phyloP scores from a whole-genome alignment of 768 basidiomycete species.

The Terana coerulea region DNA sequence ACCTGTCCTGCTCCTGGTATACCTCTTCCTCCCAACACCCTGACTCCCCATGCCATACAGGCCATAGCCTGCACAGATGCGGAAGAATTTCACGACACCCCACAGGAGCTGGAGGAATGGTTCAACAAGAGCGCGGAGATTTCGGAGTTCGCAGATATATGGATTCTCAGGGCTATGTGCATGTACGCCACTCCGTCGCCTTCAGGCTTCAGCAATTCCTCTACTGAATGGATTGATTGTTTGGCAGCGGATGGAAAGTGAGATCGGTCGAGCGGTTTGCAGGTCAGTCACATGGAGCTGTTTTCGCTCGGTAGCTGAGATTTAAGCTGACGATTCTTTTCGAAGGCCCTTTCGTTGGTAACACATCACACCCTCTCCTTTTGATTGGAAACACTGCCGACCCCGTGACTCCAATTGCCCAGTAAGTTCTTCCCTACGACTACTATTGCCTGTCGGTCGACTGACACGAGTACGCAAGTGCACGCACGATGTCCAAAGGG shows the following conservation, averaged over 20 bases:
- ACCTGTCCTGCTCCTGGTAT: background rate
- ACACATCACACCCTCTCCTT: constrained; percentile 25
- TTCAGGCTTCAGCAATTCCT: too few species aligned
- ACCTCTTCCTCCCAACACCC: background rate
- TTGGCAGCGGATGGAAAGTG: constrained; percentile 15
- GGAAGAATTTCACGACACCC: constrained; percentile 6
- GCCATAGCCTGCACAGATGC: constrained; percentile 14
- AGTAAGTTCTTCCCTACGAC: constrained; percentile 2
- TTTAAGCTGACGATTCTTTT: background rate
- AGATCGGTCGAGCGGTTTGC: constrained; percentile 11
- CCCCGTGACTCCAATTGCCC: constrained; percentile 11
- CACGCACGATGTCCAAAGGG: constrained; percentile 1
- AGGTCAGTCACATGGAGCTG: background rate
- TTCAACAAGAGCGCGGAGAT: constrained; percentile 3
- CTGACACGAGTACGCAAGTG: background rate
- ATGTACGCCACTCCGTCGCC: too few species aligned
- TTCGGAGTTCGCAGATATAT: constrained; percentile 15
- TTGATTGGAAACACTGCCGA: constrained; percentile 26
- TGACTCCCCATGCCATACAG: background rate
- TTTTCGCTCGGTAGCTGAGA: background rate
- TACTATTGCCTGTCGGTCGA: background rate
- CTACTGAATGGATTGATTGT: background rate
- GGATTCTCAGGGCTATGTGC: background rate
- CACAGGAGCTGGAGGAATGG: constrained; percentile 2
- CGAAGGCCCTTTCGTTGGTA: constrained; percentile 10